A percentile compares a stretch with the other conserved stretches of the same genome.
Conservation (phyloP, 2,329 filamentous ascomycete species). For the Talaromyces amestolkiae region DNA sequence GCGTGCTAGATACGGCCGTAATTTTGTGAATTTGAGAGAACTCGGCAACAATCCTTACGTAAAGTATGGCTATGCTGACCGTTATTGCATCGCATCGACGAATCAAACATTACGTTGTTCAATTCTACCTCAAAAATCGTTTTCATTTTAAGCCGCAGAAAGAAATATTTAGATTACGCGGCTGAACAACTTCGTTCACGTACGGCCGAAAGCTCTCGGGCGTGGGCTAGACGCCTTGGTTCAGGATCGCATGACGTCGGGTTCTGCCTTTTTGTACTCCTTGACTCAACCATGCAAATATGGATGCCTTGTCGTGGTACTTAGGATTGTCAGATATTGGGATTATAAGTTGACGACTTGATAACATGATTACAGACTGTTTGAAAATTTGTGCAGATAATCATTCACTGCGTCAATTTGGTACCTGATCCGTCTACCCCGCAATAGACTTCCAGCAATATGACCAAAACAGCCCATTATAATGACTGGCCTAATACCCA, state of each 20-base stretch:
- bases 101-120: background rate
- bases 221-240: background rate
- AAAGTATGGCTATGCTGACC: background rate
- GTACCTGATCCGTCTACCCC: background rate
- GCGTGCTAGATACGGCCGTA: background rate
- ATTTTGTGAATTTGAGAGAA: background rate
- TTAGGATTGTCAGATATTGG: background rate
- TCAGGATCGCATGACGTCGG: background rate
- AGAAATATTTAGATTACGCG: background rate
- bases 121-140: background rate
- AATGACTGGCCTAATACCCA: slow-evolving; percentile 54
- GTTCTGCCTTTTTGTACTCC: background rate
- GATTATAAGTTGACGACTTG: background rate
- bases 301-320: background rate
- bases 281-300: background rate
- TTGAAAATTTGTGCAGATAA: background rate
- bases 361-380: background rate
- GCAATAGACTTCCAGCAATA: background rate
- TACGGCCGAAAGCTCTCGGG: background rate
- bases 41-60: background rate
- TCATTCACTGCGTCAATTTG: background rate
- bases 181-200: background rate
- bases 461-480: slow-evolving; percentile 23
- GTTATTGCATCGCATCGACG: background rate
- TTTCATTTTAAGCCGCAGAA: background rate